Percentiles rank a stretch among this genome's conserved stretches.
These are phyloP conservation scores for Mycena vitilis DNA, from an alignment of 768 basidiomycete species.

Conservation along the genomic window DNA sequence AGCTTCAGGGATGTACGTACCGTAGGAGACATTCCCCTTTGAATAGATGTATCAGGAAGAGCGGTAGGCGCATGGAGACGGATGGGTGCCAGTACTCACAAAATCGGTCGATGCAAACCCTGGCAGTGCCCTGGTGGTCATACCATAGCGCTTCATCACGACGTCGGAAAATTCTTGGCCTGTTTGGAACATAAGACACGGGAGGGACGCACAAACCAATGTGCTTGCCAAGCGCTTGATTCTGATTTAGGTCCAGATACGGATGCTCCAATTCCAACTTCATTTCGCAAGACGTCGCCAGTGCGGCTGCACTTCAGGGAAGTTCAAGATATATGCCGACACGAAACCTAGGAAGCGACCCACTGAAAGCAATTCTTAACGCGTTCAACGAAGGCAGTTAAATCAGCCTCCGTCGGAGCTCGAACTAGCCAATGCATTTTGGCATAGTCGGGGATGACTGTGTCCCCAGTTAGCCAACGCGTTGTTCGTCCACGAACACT, in stretches of 20 bases:
- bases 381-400: conserved; percentile 65
- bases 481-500: conserved; percentile 33
- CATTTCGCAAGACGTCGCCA: conserved; percentile 69
- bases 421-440: conserved; percentile 80
- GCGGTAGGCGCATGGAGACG: conserved; percentile 14
- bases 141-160: conserved; percentile 57
- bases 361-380: conserved; percentile 80
- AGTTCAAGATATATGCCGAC: conserved; percentile 24
- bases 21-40: conserved; percentile 82
- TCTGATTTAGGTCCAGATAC: conserved; percentile 72
- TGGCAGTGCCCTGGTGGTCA: conserved; percentile 38
- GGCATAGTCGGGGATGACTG: conserved; percentile 86
- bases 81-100: conserved; percentile 55
- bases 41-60: conserved; percentile 24
- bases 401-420: conserved; percentile 70
- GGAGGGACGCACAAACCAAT: neutral
- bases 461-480: conserved; percentile 6
- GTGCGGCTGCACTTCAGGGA: conserved; percentile 67
- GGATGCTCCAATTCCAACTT: conserved; percentile 54
- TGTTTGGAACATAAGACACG: conserved; percentile 39
- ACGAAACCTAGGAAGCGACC: conserved; percentile 38
- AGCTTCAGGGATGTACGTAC: conserved; percentile 46
- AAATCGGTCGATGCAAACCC: conserved; percentile 82
- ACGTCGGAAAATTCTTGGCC: conserved; percentile 66
- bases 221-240: conserved; percentile 61